Percentiles rank a stretch among this genome's conserved stretches.
phyloP scores from a whole-genome alignment of 1,284 basidiomycete genomes.

The Agaricales sp. region DNA sequence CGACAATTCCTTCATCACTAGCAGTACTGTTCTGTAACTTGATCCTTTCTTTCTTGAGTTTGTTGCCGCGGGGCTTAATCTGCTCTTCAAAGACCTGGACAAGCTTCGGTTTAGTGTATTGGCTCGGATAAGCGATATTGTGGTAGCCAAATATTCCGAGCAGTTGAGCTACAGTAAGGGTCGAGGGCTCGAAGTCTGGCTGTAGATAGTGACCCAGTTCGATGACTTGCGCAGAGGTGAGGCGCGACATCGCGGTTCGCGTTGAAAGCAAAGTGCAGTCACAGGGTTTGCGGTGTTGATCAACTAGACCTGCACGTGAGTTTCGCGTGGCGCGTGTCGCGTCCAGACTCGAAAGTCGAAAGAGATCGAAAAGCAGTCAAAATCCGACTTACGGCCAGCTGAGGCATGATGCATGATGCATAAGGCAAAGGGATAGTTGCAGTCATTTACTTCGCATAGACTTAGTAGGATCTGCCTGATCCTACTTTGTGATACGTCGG shows the following conservation, averaged over 20 bases:
- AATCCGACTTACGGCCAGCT: too few relatives aligned
- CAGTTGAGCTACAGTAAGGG: conserved; percentile 75
- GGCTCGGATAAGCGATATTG: conserved; percentile 65
- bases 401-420: too few relatives aligned
- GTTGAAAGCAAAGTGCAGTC: conserved; percentile 20
- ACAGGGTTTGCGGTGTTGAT: neutral
- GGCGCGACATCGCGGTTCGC: conserved; percentile 64
- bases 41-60: conserved; percentile 55
- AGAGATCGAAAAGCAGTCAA: too few relatives aligned
- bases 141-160: conserved; percentile 78
- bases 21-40: conserved; percentile 59
- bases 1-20: conserved; percentile 71
- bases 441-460: too few relatives aligned
- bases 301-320: too few relatives aligned
- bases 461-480: too few relatives aligned
- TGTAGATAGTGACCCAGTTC: conserved; percentile 72
- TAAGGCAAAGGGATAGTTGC: too few relatives aligned
- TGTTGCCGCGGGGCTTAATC: conserved; percentile 52
- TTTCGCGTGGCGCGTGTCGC: too few relatives aligned
- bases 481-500: too few relatives aligned
- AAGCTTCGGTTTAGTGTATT: conserved; percentile 81
- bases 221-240: conserved; percentile 66
- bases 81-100: conserved; percentile 73
- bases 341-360: too few relatives aligned
- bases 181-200: conserved; percentile 71